Base-by-base conservation (phyloP, 768 basidiomycete species). In the Hygrocybe coccinea region DNA sequence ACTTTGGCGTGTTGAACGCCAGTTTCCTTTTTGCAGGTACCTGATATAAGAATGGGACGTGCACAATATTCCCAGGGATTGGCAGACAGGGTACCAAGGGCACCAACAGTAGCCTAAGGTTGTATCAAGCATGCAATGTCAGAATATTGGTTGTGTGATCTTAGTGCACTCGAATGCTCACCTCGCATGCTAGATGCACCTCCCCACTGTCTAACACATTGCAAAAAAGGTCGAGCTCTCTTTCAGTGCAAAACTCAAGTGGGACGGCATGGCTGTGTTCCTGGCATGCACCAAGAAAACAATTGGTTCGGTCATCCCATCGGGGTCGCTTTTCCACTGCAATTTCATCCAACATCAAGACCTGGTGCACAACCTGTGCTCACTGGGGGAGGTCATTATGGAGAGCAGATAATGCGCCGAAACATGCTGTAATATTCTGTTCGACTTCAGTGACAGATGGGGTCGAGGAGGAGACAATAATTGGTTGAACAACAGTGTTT, bases 21-120 rank as follows among this genome's bases (percentile, higher is more conserved):
- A 38, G 33, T 50, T 50, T 68, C 69, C 6, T 49, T 52, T 50
- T 69, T 69, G 57, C 69, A 69, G 11, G 63, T 57, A 9, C 62
- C 67, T 1, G 64, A 66, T 36, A 66, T 36, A 8, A 67, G 50
- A 35, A 68, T 38, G 1, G 64, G 59, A 1, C 66, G 56, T 19
- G 62, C 63, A 43, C 56, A 50, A 45, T 70, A 69, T 3, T 61
- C 34, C 0, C 59, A 59, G 8, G 49, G 41, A 3, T 68, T 58
- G 6, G 52, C 56, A 38, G 39, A 48, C 5, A 65, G 57, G 2
- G 62, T 35, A 9, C 65, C 66, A 2, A 67, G 19, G 2, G 63
- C 68, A 2, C 54, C 62, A 17, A 68, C 60, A 21, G 62, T 67
- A 11, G 61, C 66, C 66, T 67, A 34, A 10, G 29, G 29, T 29